A percentile compares a stretch with the other conserved stretches of the same genome.
Conservation (phyloP, 2,329 filamentous ascomycete genomes). For the Fusarium neocosmosporiellum region DNA sequence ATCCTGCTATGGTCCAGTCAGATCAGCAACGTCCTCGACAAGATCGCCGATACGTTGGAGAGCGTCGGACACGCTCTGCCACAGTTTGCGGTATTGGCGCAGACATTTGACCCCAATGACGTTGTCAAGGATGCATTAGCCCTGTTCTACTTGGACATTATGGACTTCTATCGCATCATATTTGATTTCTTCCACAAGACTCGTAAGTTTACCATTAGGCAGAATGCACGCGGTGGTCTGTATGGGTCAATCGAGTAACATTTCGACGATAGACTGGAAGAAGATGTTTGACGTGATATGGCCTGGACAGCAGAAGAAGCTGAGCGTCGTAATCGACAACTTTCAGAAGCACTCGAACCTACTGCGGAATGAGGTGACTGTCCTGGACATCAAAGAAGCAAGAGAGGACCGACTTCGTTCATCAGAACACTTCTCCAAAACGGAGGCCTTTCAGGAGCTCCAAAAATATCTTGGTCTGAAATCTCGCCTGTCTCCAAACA, state of each 20-base stretch:
- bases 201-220: background rate
- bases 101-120: background rate
- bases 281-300: background rate
- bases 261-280: background rate
- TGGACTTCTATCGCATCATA: background rate
- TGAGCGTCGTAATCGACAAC: background rate
- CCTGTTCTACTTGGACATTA: background rate
- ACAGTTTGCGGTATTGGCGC: background rate
- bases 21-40: background rate
- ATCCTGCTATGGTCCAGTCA: background rate
- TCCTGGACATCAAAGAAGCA: background rate
- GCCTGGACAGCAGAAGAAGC: background rate
- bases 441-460: background rate
- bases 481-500: background rate
- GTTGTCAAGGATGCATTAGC: background rate
- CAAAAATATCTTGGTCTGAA: background rate
- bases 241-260: background rate
- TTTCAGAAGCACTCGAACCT: background rate
- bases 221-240: background rate
- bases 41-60: background rate
- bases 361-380: background rate
- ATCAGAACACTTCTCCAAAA: background rate
- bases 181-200: background rate
- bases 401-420: background rate
- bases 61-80: background rate